phyloP scores from a whole-genome alignment of 345 rosid species.

The Eucalyptus fibrosa region DNA sequence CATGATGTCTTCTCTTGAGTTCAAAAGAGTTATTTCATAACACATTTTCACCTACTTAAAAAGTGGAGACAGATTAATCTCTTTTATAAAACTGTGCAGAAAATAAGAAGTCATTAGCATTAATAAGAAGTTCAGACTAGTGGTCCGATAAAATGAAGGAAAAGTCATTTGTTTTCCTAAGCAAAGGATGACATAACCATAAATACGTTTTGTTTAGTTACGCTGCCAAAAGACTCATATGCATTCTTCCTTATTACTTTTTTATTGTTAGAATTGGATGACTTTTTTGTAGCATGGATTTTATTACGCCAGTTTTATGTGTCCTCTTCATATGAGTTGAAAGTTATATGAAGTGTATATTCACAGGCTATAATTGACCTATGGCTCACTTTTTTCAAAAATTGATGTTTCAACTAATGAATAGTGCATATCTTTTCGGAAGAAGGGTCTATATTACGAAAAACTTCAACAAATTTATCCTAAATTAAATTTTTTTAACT shows the following conservation, averaged over 20 bases:
- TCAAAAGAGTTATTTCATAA: not conserved
- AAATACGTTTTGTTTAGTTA: not conserved
- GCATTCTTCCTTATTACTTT: no score
- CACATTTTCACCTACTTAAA: not conserved
- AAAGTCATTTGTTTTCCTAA: not conserved
- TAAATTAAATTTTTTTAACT: accelerated
- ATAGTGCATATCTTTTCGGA: not conserved
- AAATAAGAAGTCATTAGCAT: not conserved
- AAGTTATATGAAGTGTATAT: accelerated
- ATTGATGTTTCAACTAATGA: not conserved
- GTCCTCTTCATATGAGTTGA: not conserved
- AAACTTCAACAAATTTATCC: accelerated
- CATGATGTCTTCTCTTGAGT: not conserved
- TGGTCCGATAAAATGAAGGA: not conserved
- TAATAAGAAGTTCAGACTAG: not conserved
- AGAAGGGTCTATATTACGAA: accelerated
- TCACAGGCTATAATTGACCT: accelerated
- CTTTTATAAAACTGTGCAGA: not conserved
- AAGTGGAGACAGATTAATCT: not conserved
- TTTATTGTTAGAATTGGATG: no score
- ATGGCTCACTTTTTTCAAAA: not conserved
- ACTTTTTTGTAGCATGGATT: no score
- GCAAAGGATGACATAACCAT: not conserved
- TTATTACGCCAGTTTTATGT: not conserved
- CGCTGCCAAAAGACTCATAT: no score